phyloP scores from a whole-genome alignment of 257 asterid genomes.

The Solanum pimpinellifolium region DNA sequence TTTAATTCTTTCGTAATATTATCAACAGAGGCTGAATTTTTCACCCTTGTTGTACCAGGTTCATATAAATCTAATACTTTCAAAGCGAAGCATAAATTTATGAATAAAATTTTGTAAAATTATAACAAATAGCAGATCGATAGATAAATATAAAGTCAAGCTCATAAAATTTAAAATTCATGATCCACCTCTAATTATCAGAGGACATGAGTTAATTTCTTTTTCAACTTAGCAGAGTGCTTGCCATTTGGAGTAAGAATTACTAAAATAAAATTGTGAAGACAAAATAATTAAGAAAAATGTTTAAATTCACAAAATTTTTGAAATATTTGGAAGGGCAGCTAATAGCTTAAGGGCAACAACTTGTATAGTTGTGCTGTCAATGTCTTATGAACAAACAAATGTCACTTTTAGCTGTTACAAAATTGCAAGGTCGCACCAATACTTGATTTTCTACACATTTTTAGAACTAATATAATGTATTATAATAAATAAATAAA shows the following conservation, averaged over 20 bases:
- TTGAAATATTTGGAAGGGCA: neutral
- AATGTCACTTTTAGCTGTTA: conserved; percentile 10
- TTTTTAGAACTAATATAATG: neutral
- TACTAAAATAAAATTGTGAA: neutral
- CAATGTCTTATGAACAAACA: conserved; percentile 27
- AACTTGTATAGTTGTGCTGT: conserved; percentile 44
- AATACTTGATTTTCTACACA: conserved; percentile 2
- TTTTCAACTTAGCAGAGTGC: neutral
- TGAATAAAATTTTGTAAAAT: neutral
- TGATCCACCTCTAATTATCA: neutral
- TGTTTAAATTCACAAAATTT: neutral
- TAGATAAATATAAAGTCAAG: neutral
- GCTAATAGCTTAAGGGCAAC: conserved; percentile 22
- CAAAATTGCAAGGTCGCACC: conserved; percentile 22
- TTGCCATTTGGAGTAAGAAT: neutral
- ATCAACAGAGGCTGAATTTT: accelerated
- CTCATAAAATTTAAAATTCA: neutral
- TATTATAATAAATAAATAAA: neutral
- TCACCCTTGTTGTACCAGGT: neutral
- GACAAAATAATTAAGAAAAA: neutral
- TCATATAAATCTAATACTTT: accelerated
- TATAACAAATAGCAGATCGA: neutral
- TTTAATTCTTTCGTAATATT: neutral
- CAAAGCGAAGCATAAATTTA: neutral
- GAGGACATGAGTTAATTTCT: neutral